Conservation (phyloP, 441 rosid genomes). For the Pelargonium cotyledonis region DNA sequence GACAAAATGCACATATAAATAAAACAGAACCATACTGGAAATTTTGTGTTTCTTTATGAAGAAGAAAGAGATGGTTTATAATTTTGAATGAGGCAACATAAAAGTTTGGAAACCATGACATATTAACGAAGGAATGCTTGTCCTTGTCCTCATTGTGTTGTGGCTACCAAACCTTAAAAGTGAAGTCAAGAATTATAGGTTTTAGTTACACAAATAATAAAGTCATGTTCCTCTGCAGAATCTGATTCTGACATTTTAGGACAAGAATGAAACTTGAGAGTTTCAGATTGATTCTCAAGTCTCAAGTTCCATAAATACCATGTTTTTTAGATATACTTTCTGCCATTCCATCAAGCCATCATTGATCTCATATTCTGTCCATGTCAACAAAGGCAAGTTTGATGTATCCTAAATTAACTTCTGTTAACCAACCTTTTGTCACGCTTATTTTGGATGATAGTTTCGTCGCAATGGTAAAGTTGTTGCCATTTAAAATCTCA, state of each 20-base stretch:
- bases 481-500: background rate
- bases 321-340: slow-evolving; percentile 11
- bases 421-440: background rate
- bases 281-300: too few species aligned
- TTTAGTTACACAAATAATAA: slow-evolving; percentile 6
- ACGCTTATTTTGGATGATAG: background rate
- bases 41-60: slow-evolving; percentile 12
- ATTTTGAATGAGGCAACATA: slow-evolving; percentile 17
- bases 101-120: slow-evolving; percentile 1
- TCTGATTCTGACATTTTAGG: slow-evolving; percentile 29
- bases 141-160: background rate
- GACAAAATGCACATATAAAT: background rate
- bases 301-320: slow-evolving; percentile 14
- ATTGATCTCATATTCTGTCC: slow-evolving; percentile 14
- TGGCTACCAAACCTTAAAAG: slow-evolving; percentile 13
- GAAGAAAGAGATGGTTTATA: slow-evolving; percentile 32
- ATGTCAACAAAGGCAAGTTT: slow-evolving; percentile 40
- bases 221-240: slow-evolving; percentile 19
- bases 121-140: slow-evolving; percentile 13
- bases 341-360: slow-evolving; percentile 19
- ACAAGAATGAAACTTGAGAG: background rate
- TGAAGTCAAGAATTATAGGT: slow-evolving; percentile 18
- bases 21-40: background rate
- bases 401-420: background rate
- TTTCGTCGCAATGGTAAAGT: background rate